These are phyloP conservation scores for Amphirosellinia nigrospora DNA, from an alignment of 495 filamentous ascomycete genomes.

Conservation along the genomic window DNA sequence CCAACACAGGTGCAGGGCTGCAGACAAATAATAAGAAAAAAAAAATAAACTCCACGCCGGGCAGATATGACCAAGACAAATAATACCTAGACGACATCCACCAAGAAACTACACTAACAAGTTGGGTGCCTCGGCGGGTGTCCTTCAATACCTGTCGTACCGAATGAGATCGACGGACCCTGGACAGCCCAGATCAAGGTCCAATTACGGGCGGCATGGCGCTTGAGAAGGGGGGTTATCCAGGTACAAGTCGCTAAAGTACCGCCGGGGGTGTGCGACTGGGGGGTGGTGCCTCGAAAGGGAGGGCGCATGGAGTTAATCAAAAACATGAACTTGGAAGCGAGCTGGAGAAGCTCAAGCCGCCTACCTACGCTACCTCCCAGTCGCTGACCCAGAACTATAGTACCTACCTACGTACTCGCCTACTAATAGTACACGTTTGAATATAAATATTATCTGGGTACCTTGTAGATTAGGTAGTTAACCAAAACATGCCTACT, in stretches of 20 bases:
- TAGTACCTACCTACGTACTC: no score
- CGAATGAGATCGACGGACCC: conserved; percentile 39
- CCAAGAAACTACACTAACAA: conserved; percentile 21
- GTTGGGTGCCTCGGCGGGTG: conserved; percentile 27
- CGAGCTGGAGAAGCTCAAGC: conserved; percentile 23
- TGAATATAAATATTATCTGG: no score
- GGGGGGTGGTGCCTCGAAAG: neutral
- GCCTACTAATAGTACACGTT: neutral
- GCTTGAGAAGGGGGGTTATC: conserved; percentile 35
- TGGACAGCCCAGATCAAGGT: conserved; percentile 28
- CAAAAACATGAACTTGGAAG: conserved; percentile 23
- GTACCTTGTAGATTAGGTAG: no score
- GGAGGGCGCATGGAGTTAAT: conserved; percentile 22
- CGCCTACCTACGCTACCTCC: no score
- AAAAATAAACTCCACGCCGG: neutral
- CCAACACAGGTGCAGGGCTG: conserved; percentile 14
- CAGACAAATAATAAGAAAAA: conserved; percentile 11
- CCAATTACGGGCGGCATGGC: conserved; percentile 44
- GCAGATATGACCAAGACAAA: conserved; percentile 14
- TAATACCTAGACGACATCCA: conserved; percentile 15
- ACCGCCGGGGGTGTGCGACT: conserved; percentile 25
- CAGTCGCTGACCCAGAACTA: neutral
- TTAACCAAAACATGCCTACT: no score
- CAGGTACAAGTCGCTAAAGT: conserved; percentile 27
- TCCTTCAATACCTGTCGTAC: conserved; percentile 36